Evolutionary conservation across 75 land plant species (phyloP).

Genomic region (Pinus taeda): DNA sequence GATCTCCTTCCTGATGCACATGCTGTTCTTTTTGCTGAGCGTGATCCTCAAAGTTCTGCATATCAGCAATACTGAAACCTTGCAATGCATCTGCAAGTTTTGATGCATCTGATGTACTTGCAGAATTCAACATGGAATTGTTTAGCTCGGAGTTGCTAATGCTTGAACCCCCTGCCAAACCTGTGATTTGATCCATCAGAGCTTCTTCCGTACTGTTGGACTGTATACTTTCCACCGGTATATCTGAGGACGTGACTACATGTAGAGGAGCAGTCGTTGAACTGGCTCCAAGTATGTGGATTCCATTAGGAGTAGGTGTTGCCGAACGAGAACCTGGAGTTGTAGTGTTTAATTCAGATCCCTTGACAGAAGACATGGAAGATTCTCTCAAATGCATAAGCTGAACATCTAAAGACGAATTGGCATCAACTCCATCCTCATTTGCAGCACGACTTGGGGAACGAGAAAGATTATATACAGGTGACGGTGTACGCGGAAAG

Average conservation of each 20-base stretch:
- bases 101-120: slow-evolving; percentile 7
- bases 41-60: slow-evolving; percentile 11
- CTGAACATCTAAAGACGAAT: slow-evolving; percentile 30
- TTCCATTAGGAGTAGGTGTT: slow-evolving; percentile 19
- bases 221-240: slow-evolving; percentile 1
- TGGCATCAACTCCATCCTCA: slow-evolving; percentile 47
- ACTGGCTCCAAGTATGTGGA: slow-evolving; percentile 14
- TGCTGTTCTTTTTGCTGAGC: slow-evolving; percentile 23
- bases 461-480: slow-evolving; percentile 56
- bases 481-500: slow-evolving; percentile 87
- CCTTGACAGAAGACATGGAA: slow-evolving; percentile 15
- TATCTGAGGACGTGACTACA: slow-evolving; percentile 14
- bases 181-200: neutral
- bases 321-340: slow-evolving; percentile 18
- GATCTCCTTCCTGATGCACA: slow-evolving; percentile 32
- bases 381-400: slow-evolving; percentile 37
- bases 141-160: neutral
- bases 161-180: slow-evolving; percentile 17
- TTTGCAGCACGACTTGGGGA: slow-evolving; percentile 46
- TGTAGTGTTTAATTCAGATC: slow-evolving; percentile 24
- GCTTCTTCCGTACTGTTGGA: slow-evolving; percentile 1
- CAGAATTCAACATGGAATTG: slow-evolving; percentile 3
- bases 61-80: slow-evolving; percentile 25
- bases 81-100: slow-evolving; percentile 31
- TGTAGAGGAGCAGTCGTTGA: slow-evolving; percentile 10